These are phyloP conservation scores for Tinospora cordifolia DNA, from an alignment of 164 flowering plant genomes.

Conservation along the genomic window DNA sequence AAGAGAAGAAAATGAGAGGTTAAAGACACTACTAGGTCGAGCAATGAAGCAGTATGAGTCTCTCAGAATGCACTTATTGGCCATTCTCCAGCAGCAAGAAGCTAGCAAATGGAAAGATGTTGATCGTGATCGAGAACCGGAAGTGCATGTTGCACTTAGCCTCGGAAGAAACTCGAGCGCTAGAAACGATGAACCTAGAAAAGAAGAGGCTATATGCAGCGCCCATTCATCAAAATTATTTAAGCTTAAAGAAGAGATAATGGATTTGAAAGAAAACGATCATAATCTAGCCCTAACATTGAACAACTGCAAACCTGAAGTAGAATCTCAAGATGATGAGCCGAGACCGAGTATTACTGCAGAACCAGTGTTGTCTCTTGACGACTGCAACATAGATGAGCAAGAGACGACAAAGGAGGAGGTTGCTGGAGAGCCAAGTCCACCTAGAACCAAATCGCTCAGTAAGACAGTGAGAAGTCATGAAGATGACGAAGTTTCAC, in stretches of 20 bases:
- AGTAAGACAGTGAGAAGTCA: constrained; percentile 27
- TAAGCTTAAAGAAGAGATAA: constrained; percentile 19
- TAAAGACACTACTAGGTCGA: constrained; percentile 36
- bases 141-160: constrained; percentile 46
- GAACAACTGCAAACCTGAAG: constrained; percentile 27
- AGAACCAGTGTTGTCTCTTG: constrained; percentile 8
- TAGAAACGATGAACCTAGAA: constrained; percentile 15
- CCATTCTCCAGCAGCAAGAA: constrained; percentile 28
- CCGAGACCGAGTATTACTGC: neutral
- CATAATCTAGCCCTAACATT: constrained; percentile 30
- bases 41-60: constrained; percentile 50
- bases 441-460: constrained; percentile 29
- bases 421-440: constrained; percentile 31
- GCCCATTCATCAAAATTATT: neutral
- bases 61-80: constrained; percentile 37
- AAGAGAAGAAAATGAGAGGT: constrained; percentile 60
- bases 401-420: constrained; percentile 37
- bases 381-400: constrained; percentile 24
- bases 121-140: constrained; percentile 34
- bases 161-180: constrained; percentile 43
- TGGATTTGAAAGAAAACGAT: constrained; percentile 20
- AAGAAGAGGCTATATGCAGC: constrained; percentile 19
- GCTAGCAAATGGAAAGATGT: constrained; percentile 18
- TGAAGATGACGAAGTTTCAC: constrained; percentile 43
- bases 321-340: neutral